Conservation (phyloP, 441 rosid genomes). For the Croton laevigatus region DNA sequence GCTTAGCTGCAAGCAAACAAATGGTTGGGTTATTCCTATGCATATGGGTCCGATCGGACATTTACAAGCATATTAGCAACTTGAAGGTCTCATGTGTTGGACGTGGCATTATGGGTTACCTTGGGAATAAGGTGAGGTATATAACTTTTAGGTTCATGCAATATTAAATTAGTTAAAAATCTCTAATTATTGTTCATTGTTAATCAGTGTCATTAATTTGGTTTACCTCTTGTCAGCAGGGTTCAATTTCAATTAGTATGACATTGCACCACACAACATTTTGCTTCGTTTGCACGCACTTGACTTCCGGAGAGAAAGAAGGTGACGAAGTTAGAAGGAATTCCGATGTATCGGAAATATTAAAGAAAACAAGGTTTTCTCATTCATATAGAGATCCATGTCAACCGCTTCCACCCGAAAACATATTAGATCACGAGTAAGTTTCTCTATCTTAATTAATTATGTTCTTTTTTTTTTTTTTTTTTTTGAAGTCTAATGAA, state of each 20-base stretch:
- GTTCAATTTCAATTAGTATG: constrained; percentile 91
- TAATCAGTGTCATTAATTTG: neutral
- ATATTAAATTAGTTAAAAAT: neutral
- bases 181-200: neutral
- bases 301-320: constrained; percentile 92
- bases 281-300: constrained; percentile 90
- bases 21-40: constrained; percentile 94
- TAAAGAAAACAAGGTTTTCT: constrained; percentile 74
- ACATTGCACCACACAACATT: constrained; percentile 58
- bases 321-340: constrained; percentile 82
- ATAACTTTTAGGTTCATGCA: neutral
- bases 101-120: constrained; percentile 95
- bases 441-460: constrained; percentile 10
- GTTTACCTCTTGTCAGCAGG: constrained; percentile 37
- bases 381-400: constrained; percentile 35
- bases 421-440: constrained; percentile 82
- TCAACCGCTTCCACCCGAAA: constrained; percentile 38
- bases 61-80: constrained; percentile 47
- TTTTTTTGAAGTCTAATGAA: neutral
- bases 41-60: constrained; percentile 78
- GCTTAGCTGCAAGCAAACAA: constrained; percentile 84
- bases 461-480: neutral
- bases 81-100: constrained; percentile 91
- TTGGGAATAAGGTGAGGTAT: constrained; percentile 79
- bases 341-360: constrained; percentile 69